These are phyloP conservation scores for Paradendryphiella salina DNA, from an alignment of 2,329 filamentous ascomycete species.

Conservation along the genomic window DNA sequence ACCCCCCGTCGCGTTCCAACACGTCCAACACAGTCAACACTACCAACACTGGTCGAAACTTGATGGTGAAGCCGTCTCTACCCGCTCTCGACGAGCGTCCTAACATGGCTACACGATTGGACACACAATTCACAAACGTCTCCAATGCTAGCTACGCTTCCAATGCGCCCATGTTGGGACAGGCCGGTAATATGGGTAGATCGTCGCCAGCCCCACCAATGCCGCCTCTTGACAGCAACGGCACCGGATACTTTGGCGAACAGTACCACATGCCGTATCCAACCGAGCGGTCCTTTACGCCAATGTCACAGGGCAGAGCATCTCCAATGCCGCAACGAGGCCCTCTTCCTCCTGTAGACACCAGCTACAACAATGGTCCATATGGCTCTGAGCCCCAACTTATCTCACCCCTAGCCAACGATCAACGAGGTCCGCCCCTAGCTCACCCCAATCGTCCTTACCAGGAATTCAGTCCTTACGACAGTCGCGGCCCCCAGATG, in stretches of 20 bases:
- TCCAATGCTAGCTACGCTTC: constrained; percentile 64
- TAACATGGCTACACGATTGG: constrained; percentile 40
- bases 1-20: constrained; percentile 59
- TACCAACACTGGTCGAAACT: constrained; percentile 39
- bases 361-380: constrained; percentile 29
- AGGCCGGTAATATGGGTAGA: constrained; percentile 63
- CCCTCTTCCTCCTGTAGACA: constrained; percentile 39
- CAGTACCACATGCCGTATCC: constrained; percentile 26
- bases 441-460: constrained; percentile 24
- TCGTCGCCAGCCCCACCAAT: constrained; percentile 38
- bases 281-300: constrained; percentile 34
- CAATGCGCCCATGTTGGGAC: constrained; percentile 63
- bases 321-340: constrained; percentile 33
- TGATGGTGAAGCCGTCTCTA: constrained; percentile 46
- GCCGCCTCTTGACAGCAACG: constrained; percentile 34
- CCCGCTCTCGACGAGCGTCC: constrained; percentile 50
- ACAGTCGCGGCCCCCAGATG: constrained; percentile 30
- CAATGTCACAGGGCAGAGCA: constrained; percentile 37
- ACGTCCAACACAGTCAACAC: constrained; percentile 56
- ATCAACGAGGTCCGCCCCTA: constrained; percentile 19
- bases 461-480: constrained; percentile 40
- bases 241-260: constrained; percentile 34
- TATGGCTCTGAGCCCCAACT: constrained; percentile 30
- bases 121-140: constrained; percentile 60
- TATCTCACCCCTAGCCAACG: constrained; percentile 27